Evolutionary conservation across 495 filamentous ascomycete species (phyloP), one percentile per base, ranked within the genome.

Genomic region (Trichodelitschia bisporula): DNA sequence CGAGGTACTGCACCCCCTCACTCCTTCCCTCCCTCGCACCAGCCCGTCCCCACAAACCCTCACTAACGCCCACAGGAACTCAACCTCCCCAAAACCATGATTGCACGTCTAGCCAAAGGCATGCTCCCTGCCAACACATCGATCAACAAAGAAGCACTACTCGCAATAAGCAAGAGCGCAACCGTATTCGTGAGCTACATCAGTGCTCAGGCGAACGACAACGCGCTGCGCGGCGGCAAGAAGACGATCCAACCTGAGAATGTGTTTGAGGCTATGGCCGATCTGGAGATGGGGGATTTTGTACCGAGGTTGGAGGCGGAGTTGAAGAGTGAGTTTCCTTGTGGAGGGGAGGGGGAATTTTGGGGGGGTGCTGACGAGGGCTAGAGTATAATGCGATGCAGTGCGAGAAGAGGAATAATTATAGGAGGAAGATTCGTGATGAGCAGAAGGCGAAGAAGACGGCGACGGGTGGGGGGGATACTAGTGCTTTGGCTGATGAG

Each of bases 81-180:
- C 33, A 75, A 64, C 23, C 70, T 97, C 13, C 86, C 86, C 1
- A 84, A 80, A 46, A 82, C 80, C n/a, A 76, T 93, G 48, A 78
- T 91, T 24, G 75, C 77, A 28, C 69, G 86, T 15, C 66, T 97
- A 4, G 86, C 84, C 2, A 95, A 95, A 59, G 74, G 79, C 34
- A 80, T 91, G n/a, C 62, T 97, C n/a, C 86, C 86, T 0, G 66
- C 83, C 4, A 91, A 93, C 45, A 92, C 86, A 1, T 75, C 79
- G 37, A 77, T 97, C 30, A 78, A 90, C 41, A 90, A 82, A 37
- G 84, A 93, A 51, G 86, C 86, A 3, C 63, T 92, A 21, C 45
- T 86, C 17, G 86, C 89, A 0, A 68, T 97, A 48, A 76, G 74
- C 37, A 93, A 95, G 56, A 74, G 76, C 33, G 80, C 84, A 3